Conservation (phyloP, 768 basidiomycete species). For the Podaxis sp. region DNA sequence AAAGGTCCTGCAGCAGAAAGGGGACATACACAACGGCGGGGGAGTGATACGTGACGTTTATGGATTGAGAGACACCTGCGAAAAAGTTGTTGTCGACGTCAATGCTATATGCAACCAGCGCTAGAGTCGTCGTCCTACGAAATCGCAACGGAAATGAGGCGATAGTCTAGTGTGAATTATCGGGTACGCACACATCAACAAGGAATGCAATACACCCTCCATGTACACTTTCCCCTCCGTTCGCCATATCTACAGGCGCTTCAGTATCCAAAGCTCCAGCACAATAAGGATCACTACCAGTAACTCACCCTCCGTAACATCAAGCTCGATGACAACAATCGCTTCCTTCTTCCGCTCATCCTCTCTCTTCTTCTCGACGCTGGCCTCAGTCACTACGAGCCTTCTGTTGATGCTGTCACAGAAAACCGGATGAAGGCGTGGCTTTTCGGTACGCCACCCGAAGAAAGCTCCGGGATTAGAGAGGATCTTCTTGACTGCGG, state of each 20-base stretch:
- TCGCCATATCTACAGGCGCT: conserved; percentile 50
- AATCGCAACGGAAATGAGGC: background rate
- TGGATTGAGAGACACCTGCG: conserved; percentile 47
- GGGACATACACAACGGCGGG: conserved; percentile 45
- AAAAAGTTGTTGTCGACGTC: conserved; percentile 25
- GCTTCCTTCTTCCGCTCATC: conserved; percentile 42
- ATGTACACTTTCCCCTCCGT: conserved; percentile 44
- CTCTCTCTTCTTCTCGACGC: conserved; percentile 38
- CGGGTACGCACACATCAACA: conserved; percentile 45
- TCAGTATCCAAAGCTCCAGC: background rate
- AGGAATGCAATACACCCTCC: conserved; percentile 57
- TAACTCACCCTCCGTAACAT: conserved; percentile 39
- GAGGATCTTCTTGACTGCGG: conserved; percentile 22
- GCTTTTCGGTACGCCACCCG: conserved; percentile 11
- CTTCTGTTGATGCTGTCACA: conserved; percentile 24
- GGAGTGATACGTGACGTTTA: conserved; percentile 56
- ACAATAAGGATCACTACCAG: background rate
- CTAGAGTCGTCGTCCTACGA: conserved; percentile 49
- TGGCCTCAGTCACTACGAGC: conserved; percentile 37
- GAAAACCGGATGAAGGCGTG: conserved; percentile 18
- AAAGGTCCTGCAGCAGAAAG: background rate
- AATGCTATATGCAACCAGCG: conserved; percentile 37
- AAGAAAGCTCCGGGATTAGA: conserved; percentile 23
- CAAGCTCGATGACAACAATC: conserved; percentile 40
- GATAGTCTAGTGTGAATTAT: background rate